Evolutionary conservation across 2,329 filamentous ascomycete genomes (phyloP).

Genomic region (Sclerotiophoma versabilis): DNA sequence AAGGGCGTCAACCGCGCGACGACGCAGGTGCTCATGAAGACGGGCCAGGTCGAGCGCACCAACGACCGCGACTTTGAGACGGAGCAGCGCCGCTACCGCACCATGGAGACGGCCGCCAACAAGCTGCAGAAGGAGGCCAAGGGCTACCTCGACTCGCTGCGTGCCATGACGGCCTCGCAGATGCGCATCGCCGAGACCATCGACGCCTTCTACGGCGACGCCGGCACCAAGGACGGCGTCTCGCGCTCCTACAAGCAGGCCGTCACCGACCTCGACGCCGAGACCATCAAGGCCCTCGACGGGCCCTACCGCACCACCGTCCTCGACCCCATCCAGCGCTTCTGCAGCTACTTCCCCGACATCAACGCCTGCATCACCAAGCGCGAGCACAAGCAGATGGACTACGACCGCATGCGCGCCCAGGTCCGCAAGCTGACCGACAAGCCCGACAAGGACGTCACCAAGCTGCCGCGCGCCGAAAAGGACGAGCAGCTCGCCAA

Average conservation of each 20-base stretch:
- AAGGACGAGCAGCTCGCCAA: conserved; percentile 96
- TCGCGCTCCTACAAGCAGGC: conserved; percentile 98
- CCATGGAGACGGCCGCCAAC: conserved; percentile 93
- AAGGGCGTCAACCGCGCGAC: conserved; percentile 98
- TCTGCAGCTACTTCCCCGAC: conserved; percentile 98
- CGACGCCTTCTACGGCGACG: conserved; percentile 97
- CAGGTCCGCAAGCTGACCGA: conserved; percentile 97
- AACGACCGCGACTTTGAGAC: conserved; percentile 99
- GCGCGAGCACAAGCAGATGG: conserved; percentile 95
- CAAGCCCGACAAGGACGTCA: conserved; percentile 98
- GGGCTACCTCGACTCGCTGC: conserved; percentile 93
- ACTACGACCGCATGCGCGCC: conserved; percentile 94
- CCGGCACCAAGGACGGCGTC: conserved; percentile 92
- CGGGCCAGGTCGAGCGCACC: conserved; percentile 95
- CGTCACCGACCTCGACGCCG: conserved; percentile 94
- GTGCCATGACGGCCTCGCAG: conserved; percentile 98
- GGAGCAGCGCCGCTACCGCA: conserved; percentile 94
- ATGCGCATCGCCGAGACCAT: conserved; percentile 99
- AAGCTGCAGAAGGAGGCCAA: conserved; percentile 97
- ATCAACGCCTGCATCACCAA: conserved; percentile 99
- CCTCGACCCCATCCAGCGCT: conserved; percentile 91
- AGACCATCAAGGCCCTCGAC: conserved; percentile 97
- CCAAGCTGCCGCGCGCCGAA: conserved; percentile 93
- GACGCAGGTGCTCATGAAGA: conserved; percentile 99
- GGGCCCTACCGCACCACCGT: conserved; percentile 95